Evolutionary conservation across 2,329 filamentous ascomycete genomes (phyloP).

Genomic region (Fusarium cyanostomum): DNA sequence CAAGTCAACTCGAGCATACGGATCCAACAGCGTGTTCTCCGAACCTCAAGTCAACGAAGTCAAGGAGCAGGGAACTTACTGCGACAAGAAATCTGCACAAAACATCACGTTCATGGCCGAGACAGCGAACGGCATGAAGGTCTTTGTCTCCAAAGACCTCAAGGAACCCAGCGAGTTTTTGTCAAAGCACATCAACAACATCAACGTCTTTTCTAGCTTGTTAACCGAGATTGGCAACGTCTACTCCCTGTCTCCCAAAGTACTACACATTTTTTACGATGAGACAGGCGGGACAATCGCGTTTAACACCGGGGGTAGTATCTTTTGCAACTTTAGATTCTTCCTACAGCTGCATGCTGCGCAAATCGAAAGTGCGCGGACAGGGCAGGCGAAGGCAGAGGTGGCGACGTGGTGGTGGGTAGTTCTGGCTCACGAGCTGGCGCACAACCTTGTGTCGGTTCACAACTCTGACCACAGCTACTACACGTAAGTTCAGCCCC

Average conservation of each 20-base stretch:
- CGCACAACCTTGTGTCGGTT: conserved; percentile 85
- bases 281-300: conserved; percentile 83
- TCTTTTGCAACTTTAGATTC: conserved; percentile 94
- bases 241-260: conserved; percentile 74
- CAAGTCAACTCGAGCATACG: conserved; percentile 78
- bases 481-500: conserved; percentile 69
- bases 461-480: conserved; percentile 85
- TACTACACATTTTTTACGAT: conserved; percentile 90
- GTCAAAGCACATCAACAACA: conserved; percentile 63
- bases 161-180: conserved; percentile 65
- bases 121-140: conserved; percentile 74
- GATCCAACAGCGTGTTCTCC: conserved; percentile 77
- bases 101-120: conserved; percentile 78
- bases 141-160: conserved; percentile 73
- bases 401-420: conserved; percentile 92
- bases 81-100: conserved; percentile 78
- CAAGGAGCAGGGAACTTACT: conserved; percentile 86
- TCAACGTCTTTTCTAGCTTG: conserved; percentile 75
- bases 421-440: conserved; percentile 93
- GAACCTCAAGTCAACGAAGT: conserved; percentile 76
- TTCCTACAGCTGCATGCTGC: conserved; percentile 80
- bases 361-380: conserved; percentile 50
- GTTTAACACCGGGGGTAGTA: conserved; percentile 86
- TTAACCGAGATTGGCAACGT: conserved; percentile 75
- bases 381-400: conserved; percentile 65